These are phyloP conservation scores for Dipodascus geniculatus DNA, from an alignment of 805 yeast genomes.

Conservation along the genomic window DNA sequence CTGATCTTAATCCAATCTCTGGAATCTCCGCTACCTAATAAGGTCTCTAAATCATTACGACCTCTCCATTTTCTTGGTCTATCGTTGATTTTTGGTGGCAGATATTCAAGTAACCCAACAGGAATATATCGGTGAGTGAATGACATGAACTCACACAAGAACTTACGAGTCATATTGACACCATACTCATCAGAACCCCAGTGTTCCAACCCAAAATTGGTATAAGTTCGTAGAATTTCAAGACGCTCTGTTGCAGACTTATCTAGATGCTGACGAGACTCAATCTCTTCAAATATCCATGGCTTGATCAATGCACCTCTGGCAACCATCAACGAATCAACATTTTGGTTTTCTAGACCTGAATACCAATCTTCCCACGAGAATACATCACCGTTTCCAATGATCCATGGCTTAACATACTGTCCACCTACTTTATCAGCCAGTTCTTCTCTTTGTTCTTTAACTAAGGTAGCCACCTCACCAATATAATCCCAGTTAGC, in stretches of 20 bases:
- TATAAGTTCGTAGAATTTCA: constrained; percentile 55
- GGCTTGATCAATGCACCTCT: constrained; percentile 97
- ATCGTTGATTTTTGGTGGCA: constrained; percentile 83
- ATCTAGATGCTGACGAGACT: constrained; percentile 78
- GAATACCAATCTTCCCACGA: constrained; percentile 81
- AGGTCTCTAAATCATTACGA: constrained; percentile 82
- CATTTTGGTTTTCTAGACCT: constrained; percentile 50
- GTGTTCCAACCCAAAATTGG: constrained; percentile 78
- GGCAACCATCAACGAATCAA: constrained; percentile 95
- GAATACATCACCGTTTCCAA: constrained; percentile 92
- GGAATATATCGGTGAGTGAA: constrained; percentile 94
- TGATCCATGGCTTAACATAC: constrained; percentile 46
- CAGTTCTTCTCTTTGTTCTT: constrained; percentile 38
- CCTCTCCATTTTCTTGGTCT: constrained; percentile 93
- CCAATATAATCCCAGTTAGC: constrained; percentile 90
- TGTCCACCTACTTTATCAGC: constrained; percentile 37
- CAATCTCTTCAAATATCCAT: constrained; percentile 96
- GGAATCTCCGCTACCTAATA: constrained; percentile 74
- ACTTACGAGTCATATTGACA: constrained; percentile 74
- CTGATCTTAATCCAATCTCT: constrained; percentile 93
- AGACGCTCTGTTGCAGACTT: constrained; percentile 84
- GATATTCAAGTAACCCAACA: constrained; percentile 76
- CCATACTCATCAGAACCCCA: constrained; percentile 99
- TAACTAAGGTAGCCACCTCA: constrained; percentile 57
- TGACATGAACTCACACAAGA: constrained; percentile 85